Base-by-base conservation (phyloP, 2,329 filamentous ascomycete genomes). In the Dothideomycetes sp. region DNA sequence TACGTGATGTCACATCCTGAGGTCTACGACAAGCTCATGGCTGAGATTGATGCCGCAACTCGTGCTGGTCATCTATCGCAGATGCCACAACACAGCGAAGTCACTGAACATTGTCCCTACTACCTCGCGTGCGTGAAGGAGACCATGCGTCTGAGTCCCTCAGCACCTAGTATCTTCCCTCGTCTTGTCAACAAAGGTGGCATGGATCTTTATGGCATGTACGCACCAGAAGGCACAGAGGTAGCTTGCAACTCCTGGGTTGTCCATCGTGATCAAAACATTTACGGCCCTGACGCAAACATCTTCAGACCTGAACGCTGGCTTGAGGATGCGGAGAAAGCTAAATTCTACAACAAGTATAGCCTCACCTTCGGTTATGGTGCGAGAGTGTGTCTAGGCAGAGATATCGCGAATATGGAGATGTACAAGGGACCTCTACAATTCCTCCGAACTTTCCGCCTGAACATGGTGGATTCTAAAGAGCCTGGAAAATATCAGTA, bases 391-490 rank as follows among this genome's bases (percentile, higher is more conserved):
- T 73, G 69, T 42, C 48, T 73, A 30, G 70, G 71, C 0, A 64
- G 62, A 44, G 62, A 70, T 30, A 68, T 74, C 44, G 70, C 69
- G 1, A 60, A 67, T 50, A 70, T 73, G 67, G 70, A 74, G 55
- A 48, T 73, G 37, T 71, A 63, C 51, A 73, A 74, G 57, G 61
- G 50, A 3, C 63, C 48, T 7, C 52, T 54, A 36, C 39, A 65
- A 49, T 67, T 70, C 47, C 62, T 69, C 33, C 54, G 63, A 5
- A 59, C 50, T 0, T 68, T 65, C 43, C 55, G 51, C 24, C 55
- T 58, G 2, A 48, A 52, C 23, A 49, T 61, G 4, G 31, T 51
- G 13, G 51, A 61, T 37, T 48, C 51, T 16, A 33, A 57, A 20
- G 45, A 52, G 30, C 58, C 57, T 8, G 61, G 54, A 2, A 50